These are phyloP conservation scores for Pestalotiopsis fici DNA, from an alignment of 2,329 filamentous ascomycete species.

Conservation along the genomic window DNA sequence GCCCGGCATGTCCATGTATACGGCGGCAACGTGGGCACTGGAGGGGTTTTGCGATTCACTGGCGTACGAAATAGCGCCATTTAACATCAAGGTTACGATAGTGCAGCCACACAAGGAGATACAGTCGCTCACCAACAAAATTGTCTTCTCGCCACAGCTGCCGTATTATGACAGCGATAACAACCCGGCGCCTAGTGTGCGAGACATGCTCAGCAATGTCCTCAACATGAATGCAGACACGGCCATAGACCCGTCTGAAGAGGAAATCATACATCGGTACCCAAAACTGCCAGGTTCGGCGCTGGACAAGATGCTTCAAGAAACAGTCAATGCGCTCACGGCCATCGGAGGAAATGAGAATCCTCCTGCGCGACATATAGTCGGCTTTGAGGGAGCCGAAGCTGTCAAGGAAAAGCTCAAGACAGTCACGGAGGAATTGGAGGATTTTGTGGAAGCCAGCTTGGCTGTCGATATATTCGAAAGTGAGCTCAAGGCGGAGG, in stretches of 20 bases:
- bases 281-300: slow-evolving; percentile 70
- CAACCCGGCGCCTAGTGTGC: slow-evolving; percentile 77
- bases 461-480: slow-evolving; percentile 78
- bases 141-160: slow-evolving; percentile 81
- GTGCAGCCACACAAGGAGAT: slow-evolving; percentile 96
- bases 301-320: slow-evolving; percentile 74
- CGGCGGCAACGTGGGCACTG: slow-evolving; percentile 89
- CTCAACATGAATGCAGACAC: slow-evolving; percentile 75
- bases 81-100: slow-evolving; percentile 95
- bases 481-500: slow-evolving; percentile 54
- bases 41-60: slow-evolving; percentile 96
- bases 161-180: slow-evolving; percentile 63
- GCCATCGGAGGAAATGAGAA: slow-evolving; percentile 96
- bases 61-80: slow-evolving; percentile 94
- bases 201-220: slow-evolving; percentile 80
- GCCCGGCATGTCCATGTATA: slow-evolving; percentile 87
- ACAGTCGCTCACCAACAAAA: slow-evolving; percentile 80
- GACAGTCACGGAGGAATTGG: slow-evolving; percentile 92
- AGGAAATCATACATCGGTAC: slow-evolving; percentile 66
- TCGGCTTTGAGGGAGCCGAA: slow-evolving; percentile 83
- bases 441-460: slow-evolving; percentile 93
- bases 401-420: slow-evolving; percentile 96
- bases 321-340: slow-evolving; percentile 88
- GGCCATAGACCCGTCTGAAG: slow-evolving; percentile 39
- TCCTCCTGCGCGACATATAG: slow-evolving; percentile 90